phyloP scores from a whole-genome alignment of 345 rosid genomes.

The Citrus maxima region DNA sequence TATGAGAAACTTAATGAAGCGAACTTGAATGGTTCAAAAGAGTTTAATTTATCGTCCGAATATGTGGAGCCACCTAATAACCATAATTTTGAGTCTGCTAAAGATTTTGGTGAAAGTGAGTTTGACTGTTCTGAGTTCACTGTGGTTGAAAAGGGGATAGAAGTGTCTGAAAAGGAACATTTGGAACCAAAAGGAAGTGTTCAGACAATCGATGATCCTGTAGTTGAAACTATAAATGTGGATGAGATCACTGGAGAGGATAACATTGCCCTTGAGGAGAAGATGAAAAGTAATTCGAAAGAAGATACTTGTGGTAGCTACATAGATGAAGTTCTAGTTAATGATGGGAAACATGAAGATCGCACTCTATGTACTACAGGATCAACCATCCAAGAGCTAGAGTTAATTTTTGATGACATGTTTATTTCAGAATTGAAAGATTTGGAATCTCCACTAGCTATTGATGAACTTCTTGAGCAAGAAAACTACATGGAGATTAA shows the following conservation, averaged over 20 bases:
- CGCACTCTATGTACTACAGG: constrained; percentile 10
- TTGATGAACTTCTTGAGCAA: constrained; percentile 25
- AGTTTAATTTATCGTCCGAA: constrained; percentile 18
- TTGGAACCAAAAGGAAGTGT: constrained; percentile 23
- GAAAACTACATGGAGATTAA: constrained; percentile 34
- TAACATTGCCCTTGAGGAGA: constrained; percentile 24
- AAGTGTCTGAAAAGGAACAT: constrained; percentile 35
- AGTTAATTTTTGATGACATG: constrained; percentile 29
- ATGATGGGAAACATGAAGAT: constrained; percentile 31
- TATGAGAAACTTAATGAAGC: constrained; percentile 60
- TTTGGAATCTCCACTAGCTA: constrained; percentile 25
- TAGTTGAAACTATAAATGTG: constrained; percentile 48
- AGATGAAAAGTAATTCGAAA: constrained; percentile 17
- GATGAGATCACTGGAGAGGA: constrained; percentile 51
- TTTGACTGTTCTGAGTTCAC: constrained; percentile 32
- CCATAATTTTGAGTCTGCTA: constrained; percentile 15
- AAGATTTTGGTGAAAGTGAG: constrained; percentile 27
- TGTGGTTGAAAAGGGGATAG: constrained; percentile 46
- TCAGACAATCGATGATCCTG: constrained; percentile 22
- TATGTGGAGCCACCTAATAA: constrained; percentile 22
- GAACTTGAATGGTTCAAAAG: constrained; percentile 27
- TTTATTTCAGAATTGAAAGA: constrained; percentile 34
- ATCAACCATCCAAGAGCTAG: constrained; percentile 26
- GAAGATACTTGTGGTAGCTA: constrained; percentile 8
- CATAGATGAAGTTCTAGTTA: constrained; percentile 14